Base-by-base conservation (phyloP, 169 alveolate species). In the Eimeria necatrix region DNA sequence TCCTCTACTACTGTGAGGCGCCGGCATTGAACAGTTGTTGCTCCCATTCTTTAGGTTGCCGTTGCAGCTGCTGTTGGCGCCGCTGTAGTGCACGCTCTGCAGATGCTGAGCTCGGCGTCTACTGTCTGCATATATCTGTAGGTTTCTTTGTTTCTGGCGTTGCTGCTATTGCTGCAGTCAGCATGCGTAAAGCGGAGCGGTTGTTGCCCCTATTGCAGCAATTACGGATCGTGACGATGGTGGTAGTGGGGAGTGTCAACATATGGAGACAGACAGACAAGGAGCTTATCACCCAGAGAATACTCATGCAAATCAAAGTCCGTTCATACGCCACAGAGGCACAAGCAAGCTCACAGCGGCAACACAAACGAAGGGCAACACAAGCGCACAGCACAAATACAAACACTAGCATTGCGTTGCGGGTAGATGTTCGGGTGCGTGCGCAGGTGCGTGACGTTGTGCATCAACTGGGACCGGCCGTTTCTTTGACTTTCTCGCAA, bases 241-340 rank as follows among this genome's bases (percentile, higher is more conserved):
- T 86, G 59, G 70, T 86, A 8, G 68, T 86, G 70, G 93, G 93
- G 78, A 96, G 96, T 81, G 96, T 98, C 49, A 98, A 98, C 81
- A 96, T 97, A 20, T 97, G 98, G 98, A 98, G 99, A 64, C 98
- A 98, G 84, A 97, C 96, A 24, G 99, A 98, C 80, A 90, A 98
- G 78, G 98, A 97, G 68, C 95, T 98, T 64, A 96, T 98, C 85
- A 97, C 98, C 61, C 97, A 96, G 93, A 95, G 99, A 46, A 97
- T 97, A 64, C 98, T 97, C 76, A 95, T 98, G 18, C 99, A 98
- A 70, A 94, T 97, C 74, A 90, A 78, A 86, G 95, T 96, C 7
- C 60, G 96, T 18, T 56, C 20, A 32, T 32, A 32, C 41, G 41
- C 41, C 41, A 32, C 2, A 32, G 2, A 32, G 2, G 41, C 41